Evolutionary conservation across 1,284 basidiomycete species (phyloP), one percentile per base, ranked within the genome.

Genomic region (Tetrapyrgos nigripes): DNA sequence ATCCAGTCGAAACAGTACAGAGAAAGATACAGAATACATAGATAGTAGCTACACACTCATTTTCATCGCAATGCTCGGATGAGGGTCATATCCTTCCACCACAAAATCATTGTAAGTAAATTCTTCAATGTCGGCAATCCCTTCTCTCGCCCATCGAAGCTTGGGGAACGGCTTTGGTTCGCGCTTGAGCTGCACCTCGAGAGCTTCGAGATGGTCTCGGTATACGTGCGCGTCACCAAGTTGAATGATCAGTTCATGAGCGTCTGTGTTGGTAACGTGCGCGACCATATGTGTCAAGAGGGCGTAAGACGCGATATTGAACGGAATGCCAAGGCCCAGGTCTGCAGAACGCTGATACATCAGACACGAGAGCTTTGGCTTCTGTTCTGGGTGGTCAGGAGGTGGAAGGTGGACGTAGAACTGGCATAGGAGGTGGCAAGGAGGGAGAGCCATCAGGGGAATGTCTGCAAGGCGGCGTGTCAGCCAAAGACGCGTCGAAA

Each of bases 301-400:
- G 1, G 97, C 93, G 73, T 99, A 99, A 1, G 94, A 97, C 9
- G 97, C 97, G 75, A 99, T 98, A 78, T 99, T 99, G 85, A 99
- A 99, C 0, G 97, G 97, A 52, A 98, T 93, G 3, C 97, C 97
- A 37, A 99, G 91, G 0, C 97, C 97, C 6, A 98, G 84, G 71
- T 99, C 97, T 46, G 96, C 97, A 5, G 96, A 98, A 45, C 97
- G 93, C 73, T 99, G 97, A 79, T 93, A 98, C 95, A 99, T 97
- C 53, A 98, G 84, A 73, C 96, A 98, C 14, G 92, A 95, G 35
- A 99, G 88, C 62, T 85, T 86, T 1, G 91, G 91, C 62, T 87
- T 88, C 4, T 76, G 70, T 1, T 72, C 72, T n/a, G 79, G 74
- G 6, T 84, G 76, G 13, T 78, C 66, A 31, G 70, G 65, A 2